A percentile compares a stretch with the other conserved stretches of the same genome.
Conservation (phyloP, 805 yeast species). For the Saccharomyces kudriavzevii region DNA sequence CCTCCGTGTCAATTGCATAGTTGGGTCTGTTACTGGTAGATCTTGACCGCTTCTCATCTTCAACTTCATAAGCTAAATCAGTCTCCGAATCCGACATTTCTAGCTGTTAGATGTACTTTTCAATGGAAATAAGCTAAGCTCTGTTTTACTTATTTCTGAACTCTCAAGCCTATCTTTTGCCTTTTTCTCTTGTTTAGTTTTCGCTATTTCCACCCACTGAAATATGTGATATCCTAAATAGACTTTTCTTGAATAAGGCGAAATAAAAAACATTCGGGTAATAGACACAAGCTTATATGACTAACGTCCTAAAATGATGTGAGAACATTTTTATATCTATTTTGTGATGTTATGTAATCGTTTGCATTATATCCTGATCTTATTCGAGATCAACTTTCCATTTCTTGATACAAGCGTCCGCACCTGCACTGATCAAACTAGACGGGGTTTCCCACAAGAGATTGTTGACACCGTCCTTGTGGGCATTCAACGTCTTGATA, state of each 20-base stretch:
- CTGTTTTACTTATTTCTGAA: not conserved
- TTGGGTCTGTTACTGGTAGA: conserved; percentile 17
- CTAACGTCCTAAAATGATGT: not conserved
- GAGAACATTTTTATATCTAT: not conserved
- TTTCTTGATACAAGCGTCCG: conserved; percentile 69
- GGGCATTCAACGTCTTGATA: conserved; percentile 68
- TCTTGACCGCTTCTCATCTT: conserved; percentile 12
- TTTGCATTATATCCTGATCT: too few species aligned
- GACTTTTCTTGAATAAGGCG: not conserved
- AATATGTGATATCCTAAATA: not conserved
- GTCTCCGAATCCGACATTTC: not conserved
- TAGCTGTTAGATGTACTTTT: not conserved
- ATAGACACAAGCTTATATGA: not conserved
- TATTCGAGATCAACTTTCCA: conserved; percentile 43
- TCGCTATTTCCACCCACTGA: too few species aligned
- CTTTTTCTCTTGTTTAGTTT: too few species aligned
- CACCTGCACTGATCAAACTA: conserved; percentile 60
- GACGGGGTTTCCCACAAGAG: conserved; percentile 57
- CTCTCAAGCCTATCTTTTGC: not conserved
- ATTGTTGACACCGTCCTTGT: conserved; percentile 76
- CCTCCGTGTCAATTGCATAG: conserved; percentile 27
- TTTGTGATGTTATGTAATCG: not conserved
- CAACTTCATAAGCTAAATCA: not conserved
- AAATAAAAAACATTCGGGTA: not conserved
- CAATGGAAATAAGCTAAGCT: not conserved